Conservation (phyloP, 176 grass and related monocot species). For the Triticum turgidum region DNA sequence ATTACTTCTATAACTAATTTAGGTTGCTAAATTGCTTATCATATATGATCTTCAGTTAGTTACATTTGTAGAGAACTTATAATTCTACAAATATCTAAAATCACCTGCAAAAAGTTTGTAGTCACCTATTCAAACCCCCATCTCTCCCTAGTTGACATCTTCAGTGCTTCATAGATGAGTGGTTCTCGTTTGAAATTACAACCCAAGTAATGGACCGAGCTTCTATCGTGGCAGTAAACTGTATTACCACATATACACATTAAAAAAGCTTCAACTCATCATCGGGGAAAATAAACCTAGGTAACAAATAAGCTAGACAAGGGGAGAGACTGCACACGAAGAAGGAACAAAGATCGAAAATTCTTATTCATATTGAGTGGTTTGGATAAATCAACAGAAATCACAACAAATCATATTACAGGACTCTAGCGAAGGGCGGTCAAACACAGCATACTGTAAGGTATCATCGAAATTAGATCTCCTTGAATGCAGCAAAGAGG, state of each 20-base stretch:
- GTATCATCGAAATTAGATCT: conserved; percentile 36
- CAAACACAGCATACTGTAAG: neutral
- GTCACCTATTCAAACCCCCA: too few relatives aligned
- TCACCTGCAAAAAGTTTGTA: too few relatives aligned
- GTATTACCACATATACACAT: neutral
- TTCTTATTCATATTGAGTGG: conserved; percentile 34
- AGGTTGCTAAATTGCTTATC: too few relatives aligned
- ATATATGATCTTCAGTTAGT: too few relatives aligned
- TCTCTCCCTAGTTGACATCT: too few relatives aligned
- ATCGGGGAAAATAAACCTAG: too few relatives aligned
- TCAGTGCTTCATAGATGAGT: too few relatives aligned
- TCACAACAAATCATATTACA: conserved; percentile 4
- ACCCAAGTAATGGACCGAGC: too few relatives aligned
- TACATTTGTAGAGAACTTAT: too few relatives aligned
- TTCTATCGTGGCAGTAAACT: neutral
- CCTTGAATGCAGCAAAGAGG: conserved; percentile 67
- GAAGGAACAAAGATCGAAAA: neutral
- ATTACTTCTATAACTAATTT: too few relatives aligned
- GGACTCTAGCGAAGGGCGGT: neutral
- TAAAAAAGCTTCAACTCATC: neutral
- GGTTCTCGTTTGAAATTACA: too few relatives aligned
- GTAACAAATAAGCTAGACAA: neutral
- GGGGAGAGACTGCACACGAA: neutral
- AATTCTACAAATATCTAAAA: too few relatives aligned
- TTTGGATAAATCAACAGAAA: conserved; percentile 30